A percentile compares a stretch with the other conserved stretches of the same genome.
phyloP scores from a whole-genome alignment of 225 moss, liverwort and hornwort species.

The Sphagnum contortum region DNA sequence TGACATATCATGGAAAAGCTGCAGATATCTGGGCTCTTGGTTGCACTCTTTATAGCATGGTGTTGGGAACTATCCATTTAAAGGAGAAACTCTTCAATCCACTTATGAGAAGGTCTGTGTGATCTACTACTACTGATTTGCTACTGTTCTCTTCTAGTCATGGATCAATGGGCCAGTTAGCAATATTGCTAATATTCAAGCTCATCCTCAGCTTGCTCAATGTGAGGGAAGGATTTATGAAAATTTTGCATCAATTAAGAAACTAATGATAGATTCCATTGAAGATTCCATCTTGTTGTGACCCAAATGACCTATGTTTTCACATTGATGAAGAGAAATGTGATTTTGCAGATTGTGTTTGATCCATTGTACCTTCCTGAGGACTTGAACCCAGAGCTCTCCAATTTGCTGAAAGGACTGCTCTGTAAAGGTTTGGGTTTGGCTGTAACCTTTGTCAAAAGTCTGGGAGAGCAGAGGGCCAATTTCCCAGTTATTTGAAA shows the following conservation, averaged over 20 bases:
- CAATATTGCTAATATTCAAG: too few relatives aligned
- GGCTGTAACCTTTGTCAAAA: not conserved
- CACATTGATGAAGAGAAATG: too few relatives aligned
- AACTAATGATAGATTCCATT: not conserved
- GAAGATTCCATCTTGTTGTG: not conserved
- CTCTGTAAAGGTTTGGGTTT: constrained; percentile 75
- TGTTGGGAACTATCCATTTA: constrained; percentile 76
- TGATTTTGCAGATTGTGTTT: constrained; percentile 60
- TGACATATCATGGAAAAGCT: constrained; percentile 80
- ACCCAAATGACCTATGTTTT: too few relatives aligned
- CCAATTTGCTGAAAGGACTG: constrained; percentile 57
- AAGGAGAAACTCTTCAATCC: constrained; percentile 70
- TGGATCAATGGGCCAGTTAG: too few relatives aligned
- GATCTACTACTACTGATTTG: not conserved
- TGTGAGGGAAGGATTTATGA: not conserved
- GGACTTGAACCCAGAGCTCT: constrained; percentile 64
- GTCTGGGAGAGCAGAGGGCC: not conserved
- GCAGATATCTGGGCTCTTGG: constrained; percentile 99
- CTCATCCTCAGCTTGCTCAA: too few relatives aligned
- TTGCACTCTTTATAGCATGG: constrained; percentile 93
- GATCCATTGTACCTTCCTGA: constrained; percentile 60
- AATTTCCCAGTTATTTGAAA: not conserved
- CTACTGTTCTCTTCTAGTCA: not conserved
- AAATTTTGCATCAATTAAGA: not conserved
- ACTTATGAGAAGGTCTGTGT: constrained; percentile 77